Conservation (phyloP, 23 red algal species). For the Gracilaria gracilis region DNA sequence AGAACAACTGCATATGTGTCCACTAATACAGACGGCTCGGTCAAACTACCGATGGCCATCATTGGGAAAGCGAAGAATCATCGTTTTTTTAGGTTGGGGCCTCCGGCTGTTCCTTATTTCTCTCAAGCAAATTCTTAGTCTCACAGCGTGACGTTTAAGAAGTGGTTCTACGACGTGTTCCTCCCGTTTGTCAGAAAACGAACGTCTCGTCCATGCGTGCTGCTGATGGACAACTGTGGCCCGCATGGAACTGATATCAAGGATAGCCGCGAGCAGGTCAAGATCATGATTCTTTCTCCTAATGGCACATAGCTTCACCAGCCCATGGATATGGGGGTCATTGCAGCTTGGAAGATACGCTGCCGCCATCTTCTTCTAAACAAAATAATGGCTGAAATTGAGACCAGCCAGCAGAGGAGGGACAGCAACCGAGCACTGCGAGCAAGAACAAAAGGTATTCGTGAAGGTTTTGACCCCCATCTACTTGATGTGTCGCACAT, state of each 20-base stretch:
- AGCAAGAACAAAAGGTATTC: neutral
- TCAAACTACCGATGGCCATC: neutral
- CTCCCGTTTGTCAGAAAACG: neutral
- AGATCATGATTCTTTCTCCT: too few relatives aligned
- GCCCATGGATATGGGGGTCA: neutral
- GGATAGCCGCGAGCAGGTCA: too few relatives aligned
- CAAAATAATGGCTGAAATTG: neutral
- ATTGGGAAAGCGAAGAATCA: conserved; percentile 8
- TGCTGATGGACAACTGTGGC: neutral
- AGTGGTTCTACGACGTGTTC: conserved; percentile 23
- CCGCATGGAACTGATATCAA: neutral
- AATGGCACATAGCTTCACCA: too few relatives aligned
- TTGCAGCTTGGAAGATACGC: neutral
- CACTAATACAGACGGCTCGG: neutral
- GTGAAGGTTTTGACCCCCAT: neutral
- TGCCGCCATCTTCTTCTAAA: neutral
- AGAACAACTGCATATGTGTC: conserved; percentile 21
- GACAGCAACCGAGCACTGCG: neutral
- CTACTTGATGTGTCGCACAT: neutral
- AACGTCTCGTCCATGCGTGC: neutral
- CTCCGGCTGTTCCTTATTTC: conserved; percentile 35
- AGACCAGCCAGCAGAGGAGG: neutral
- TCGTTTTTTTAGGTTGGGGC: neutral
- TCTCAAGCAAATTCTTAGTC: neutral
- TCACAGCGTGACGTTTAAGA: neutral